phyloP scores from a whole-genome alignment of 306 rosid genomes.

The Comarum palustre region DNA sequence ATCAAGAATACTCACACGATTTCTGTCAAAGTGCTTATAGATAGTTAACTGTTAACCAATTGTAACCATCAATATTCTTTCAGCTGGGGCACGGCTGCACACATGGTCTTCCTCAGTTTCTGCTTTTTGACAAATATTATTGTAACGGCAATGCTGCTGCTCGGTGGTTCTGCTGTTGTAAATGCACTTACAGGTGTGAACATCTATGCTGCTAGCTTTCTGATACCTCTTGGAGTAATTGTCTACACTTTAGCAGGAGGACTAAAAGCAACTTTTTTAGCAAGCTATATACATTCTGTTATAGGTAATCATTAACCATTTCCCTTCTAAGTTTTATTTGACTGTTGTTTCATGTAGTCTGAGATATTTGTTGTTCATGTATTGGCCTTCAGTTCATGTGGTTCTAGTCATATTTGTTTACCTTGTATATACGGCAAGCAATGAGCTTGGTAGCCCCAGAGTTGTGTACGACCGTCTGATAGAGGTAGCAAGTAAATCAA shows the following conservation, averaged over 20 bases:
- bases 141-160: conserved; percentile 92
- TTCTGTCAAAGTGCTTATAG: background rate
- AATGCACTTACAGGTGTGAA: conserved; percentile 90
- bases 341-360: background rate
- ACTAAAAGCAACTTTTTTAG: conserved; percentile 93
- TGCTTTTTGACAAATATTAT: conserved; percentile 84
- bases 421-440: conserved; percentile 79
- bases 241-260: conserved; percentile 92
- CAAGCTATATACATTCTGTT: conserved; percentile 93
- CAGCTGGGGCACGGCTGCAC: conserved; percentile 91
- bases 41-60: conserved; percentile 7
- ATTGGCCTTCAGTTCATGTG: conserved; percentile 59
- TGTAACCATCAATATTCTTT: conserved; percentile 16
- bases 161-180: conserved; percentile 93
- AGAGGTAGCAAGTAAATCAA: conserved; percentile 73
- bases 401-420: conserved; percentile 83
- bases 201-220: conserved; percentile 90
- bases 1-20: background rate
- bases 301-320: conserved; percentile 49
- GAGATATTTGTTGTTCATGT: conserved; percentile 12
- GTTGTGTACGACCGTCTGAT: conserved; percentile 56
- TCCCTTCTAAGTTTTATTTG: background rate
- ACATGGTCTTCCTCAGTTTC: conserved; percentile 75
- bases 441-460: conserved; percentile 78
- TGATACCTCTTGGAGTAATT: conserved; percentile 91